Evolutionary conservation across 1,284 basidiomycete genomes (phyloP), one percentile per base, ranked within the genome.

Genomic region (Trametes polyzona): DNA sequence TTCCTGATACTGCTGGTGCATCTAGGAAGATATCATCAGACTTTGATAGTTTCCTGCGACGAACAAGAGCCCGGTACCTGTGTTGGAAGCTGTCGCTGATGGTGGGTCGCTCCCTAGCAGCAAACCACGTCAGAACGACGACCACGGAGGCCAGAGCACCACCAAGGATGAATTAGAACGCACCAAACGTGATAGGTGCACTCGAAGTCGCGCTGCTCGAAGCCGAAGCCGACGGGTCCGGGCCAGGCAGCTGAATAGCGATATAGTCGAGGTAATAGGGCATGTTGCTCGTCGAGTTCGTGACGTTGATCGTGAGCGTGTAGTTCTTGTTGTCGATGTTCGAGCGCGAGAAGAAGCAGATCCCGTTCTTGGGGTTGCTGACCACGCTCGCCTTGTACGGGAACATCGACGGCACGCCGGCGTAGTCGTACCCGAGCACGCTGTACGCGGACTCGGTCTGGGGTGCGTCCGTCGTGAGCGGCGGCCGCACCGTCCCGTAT

Each of bases 181-280:
- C 21, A 23, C 23, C 23, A 41, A 16, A 16, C n/a, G 40, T 19
- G 19, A 17, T 40, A 21, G 40, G 27, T 14, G 41, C 29, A 9
- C 24, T 16, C 19, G 41, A 17, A 3, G 24, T 9, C 7, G 41
- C 37, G 11, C 19, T 17, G 36, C 16, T 24, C 23, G 39, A 29
- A 27, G 40, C 12, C 24, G 41, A 3, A 6, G 24, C 27, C 4
- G 30, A 23, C 8, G 49, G 55, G 4, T n/a, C 47, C 29, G 51
- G 33, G 14, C 51, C 47, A 3, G 56, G 56, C 2, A 53, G 33
- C 30, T 53, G 51, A n/a, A 58, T 26, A 7, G 52, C 43, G 24
- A 58, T 48, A 21, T 58, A 58, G 43, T 58, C 57, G 17, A 58
- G 43, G 32, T 51, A 54, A 29, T 40, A 58, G n/a, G 57, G 57